phyloP scores from a whole-genome alignment of 495 filamentous ascomycete species.

The Oleoguttula mirabilis region DNA sequence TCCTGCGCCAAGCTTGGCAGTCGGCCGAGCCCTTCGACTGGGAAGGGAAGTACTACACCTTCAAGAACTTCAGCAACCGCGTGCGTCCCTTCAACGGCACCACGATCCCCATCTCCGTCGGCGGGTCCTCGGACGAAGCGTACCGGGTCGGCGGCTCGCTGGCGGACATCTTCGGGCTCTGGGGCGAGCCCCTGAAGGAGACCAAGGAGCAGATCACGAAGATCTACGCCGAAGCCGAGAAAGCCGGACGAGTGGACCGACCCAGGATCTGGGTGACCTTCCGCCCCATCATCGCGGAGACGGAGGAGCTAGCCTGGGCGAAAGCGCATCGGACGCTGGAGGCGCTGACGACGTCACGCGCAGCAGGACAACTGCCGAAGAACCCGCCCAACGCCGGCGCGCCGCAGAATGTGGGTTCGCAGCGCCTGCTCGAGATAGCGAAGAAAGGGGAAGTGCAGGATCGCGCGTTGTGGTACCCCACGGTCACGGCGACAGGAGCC shows the following conservation, averaged over 20 bases:
- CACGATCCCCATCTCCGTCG: background rate
- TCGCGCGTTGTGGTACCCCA: background rate
- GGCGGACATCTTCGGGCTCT: background rate
- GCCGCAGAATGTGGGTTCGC: background rate
- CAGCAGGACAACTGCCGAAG: background rate
- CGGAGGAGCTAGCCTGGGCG: background rate
- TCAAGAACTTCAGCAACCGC: background rate
- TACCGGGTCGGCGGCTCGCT: background rate
- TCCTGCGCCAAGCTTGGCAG: background rate
- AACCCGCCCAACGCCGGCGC: background rate
- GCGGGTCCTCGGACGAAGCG: background rate
- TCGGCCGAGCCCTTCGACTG: background rate
- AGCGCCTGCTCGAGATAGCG: background rate
- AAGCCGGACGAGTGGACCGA: background rate
- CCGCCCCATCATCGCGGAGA: background rate
- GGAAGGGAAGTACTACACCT: background rate
- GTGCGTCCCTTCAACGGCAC: background rate
- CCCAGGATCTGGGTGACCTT: background rate
- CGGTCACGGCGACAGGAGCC: background rate
- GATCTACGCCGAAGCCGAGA: background rate
- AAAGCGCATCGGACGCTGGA: background rate
- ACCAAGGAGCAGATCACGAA: background rate
- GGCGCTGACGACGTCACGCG: background rate
- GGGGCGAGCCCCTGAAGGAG: background rate
- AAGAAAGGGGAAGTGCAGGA: background rate